These are phyloP conservation scores for Alternaria sp. DNA, from an alignment of 2,329 filamentous ascomycete genomes.

Conservation along the genomic window DNA sequence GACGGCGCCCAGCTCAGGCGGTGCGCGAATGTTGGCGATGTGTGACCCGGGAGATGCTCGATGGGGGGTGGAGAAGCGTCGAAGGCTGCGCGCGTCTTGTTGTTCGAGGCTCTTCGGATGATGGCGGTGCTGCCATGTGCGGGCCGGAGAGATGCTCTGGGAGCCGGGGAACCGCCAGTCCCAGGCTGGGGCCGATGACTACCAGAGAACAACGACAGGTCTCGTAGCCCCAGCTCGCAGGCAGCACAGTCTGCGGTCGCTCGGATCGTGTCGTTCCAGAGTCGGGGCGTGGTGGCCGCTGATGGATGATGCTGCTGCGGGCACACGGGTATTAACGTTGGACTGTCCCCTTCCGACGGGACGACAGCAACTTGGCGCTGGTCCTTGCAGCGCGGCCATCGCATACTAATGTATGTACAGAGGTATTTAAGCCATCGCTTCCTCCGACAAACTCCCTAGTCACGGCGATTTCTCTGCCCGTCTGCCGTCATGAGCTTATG, in stretches of 20 bases:
- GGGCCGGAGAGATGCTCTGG: conserved; percentile 12
- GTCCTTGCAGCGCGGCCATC: conserved; percentile 15
- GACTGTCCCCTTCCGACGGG: conserved; percentile 13
- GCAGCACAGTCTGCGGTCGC: conserved; percentile 9
- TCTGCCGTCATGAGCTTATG: conserved; percentile 13
- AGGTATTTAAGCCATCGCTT: conserved; percentile 18
- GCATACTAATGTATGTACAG: not conserved
- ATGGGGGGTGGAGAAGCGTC: not conserved
- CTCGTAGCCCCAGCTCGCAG: not conserved
- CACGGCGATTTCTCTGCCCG: conserved; percentile 9
- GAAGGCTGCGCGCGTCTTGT: conserved; percentile 9
- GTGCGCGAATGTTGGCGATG: conserved; percentile 45
- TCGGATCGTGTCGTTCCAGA: conserved; percentile 23
- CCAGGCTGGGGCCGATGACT: conserved; percentile 14
- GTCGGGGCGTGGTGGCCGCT: conserved; percentile 8
- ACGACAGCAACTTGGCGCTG: conserved; percentile 18
- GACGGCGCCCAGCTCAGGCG: conserved; percentile 34
- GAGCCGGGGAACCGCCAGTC: conserved; percentile 7
- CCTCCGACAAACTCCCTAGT: conserved; percentile 12
- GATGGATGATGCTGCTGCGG: conserved; percentile 14
- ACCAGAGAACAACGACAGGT: conserved; percentile 3
- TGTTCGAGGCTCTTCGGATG: conserved; percentile 7
- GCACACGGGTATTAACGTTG: conserved; percentile 27
- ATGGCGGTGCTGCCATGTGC: conserved; percentile 14
- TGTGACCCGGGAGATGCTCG: not conserved